Base-by-base conservation (phyloP, 495 filamentous ascomycete species). In the Penicillium mononematosum region DNA sequence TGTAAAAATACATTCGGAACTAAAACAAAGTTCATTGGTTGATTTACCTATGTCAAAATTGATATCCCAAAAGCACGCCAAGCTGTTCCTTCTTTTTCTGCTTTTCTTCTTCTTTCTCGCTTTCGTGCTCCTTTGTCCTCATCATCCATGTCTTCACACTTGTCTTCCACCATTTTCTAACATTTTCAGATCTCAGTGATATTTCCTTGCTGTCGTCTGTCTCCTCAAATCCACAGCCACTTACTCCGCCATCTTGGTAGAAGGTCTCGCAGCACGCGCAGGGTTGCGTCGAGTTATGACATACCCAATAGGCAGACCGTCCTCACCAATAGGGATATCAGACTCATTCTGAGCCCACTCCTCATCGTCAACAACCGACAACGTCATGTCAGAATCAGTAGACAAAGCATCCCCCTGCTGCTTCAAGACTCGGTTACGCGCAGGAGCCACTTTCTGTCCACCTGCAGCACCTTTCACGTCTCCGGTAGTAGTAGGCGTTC, bases 1-100 rank as follows among this genome's bases (percentile, higher is more conserved):
- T 64, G 53, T 62, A 58, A 58, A 64, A 61, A 45, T 3, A 50
- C 11, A 9, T 38, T 8, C 29, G 22, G 24, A 29, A 34, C 17
- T 32, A 38, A 39, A 38, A 44, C n/a, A 20, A 53, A 9, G 6
- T 44, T 31, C 22, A 44, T 53, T 53, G 24, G 17, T 32, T 32
- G 22, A 44, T 14, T 10, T 53, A 32, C 36, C 16, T 16, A 32
- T 32, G 4, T 19, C 25, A 39, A 32, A 53, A 9, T 27, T 9
- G n/a, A 20, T 12, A 34, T 32, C 14, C n/a, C 4, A 8, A 31
- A 48, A 5, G 16, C 14, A 2, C 14, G 14, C 34, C 34, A n/a
- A 38, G n/a, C 14, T 5, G 32, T 14, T 6, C 5, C 5, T 38
- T 38, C 14, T 38, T 38, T 14, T 34, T 34, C 10, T 34, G 9